Percentiles rank a stretch among this genome's conserved stretches.
Conservation (phyloP, 768 basidiomycete genomes). For the Leucosporidium yakuticum region DNA sequence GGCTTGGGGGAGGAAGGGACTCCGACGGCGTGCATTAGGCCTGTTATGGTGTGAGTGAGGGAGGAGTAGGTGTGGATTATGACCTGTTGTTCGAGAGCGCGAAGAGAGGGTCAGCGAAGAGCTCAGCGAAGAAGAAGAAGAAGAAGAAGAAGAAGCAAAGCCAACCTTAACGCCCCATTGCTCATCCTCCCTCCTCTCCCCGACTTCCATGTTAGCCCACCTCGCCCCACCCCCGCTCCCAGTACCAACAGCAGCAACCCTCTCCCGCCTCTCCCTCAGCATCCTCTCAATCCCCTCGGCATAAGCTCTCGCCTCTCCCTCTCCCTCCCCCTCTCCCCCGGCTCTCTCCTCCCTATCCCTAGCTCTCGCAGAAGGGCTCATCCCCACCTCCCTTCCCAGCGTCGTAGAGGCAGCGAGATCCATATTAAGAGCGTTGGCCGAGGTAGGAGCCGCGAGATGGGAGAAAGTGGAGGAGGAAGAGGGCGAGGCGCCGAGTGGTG, state of each 20-base stretch:
- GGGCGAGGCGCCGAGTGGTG: neutral
- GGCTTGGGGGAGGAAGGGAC: conserved; percentile 8
- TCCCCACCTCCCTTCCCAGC: neutral
- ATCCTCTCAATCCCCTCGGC: neutral
- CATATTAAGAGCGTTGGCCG: neutral
- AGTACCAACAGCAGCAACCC: no score
- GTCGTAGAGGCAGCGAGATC: neutral
- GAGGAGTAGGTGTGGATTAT: conserved; percentile 24
- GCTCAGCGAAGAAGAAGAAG: neutral
- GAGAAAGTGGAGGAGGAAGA: neutral
- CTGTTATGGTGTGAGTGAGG: conserved; percentile 1
- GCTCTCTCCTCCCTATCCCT: neutral
- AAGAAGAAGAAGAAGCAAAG: neutral
- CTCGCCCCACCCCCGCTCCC: no score
- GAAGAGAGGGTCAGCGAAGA: neutral
- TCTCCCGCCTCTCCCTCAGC: neutral
- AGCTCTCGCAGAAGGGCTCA: neutral
- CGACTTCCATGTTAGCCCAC: no score
- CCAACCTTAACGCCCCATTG: conserved; percentile 26
- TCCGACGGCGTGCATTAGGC: conserved; percentile 35
- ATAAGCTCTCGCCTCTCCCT: neutral
- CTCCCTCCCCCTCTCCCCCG: neutral
- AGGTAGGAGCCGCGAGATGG: neutral
- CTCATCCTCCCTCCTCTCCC: conserved; percentile 1
- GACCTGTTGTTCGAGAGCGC: conserved; percentile 17